Conservation (phyloP, 345 rosid genomes). For the Angophora floribunda region DNA sequence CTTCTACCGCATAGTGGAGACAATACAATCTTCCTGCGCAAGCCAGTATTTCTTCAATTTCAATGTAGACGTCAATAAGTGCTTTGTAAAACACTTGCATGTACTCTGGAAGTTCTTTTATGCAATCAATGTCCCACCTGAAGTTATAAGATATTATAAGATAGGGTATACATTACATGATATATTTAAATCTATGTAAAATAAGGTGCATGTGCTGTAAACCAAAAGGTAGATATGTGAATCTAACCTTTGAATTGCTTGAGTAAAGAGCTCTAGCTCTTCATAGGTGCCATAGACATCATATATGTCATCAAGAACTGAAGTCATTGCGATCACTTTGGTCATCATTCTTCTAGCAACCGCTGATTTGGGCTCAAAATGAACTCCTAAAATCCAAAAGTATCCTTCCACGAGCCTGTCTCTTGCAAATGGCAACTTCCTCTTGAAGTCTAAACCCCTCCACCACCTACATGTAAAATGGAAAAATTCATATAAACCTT, state of each 20-base stretch:
- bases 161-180: background rate
- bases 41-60: conserved; percentile 4
- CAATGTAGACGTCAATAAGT: conserved; percentile 9
- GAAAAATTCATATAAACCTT: background rate
- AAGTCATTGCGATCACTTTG: background rate
- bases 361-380: conserved; percentile 3
- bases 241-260: background rate
- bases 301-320: conserved; percentile 16
- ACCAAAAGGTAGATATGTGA: background rate
- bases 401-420: conserved; percentile 17
- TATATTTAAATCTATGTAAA: background rate
- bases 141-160: background rate
- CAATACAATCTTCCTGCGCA: background rate
- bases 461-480: conserved; percentile 11
- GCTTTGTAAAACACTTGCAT: conserved; percentile 20
- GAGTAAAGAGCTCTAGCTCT: conserved; percentile 16
- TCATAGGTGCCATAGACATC: conserved; percentile 18
- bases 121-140: conserved; percentile 19
- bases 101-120: conserved; percentile 10
- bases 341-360: background rate
- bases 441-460: conserved; percentile 3
- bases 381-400: conserved; percentile 5
- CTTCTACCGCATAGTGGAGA: conserved; percentile 11
- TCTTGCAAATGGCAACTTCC: conserved; percentile 11
- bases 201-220: background rate